These are phyloP conservation scores for Irpex lacteus DNA, from an alignment of 1,284 basidiomycete species.

Conservation along the genomic window DNA sequence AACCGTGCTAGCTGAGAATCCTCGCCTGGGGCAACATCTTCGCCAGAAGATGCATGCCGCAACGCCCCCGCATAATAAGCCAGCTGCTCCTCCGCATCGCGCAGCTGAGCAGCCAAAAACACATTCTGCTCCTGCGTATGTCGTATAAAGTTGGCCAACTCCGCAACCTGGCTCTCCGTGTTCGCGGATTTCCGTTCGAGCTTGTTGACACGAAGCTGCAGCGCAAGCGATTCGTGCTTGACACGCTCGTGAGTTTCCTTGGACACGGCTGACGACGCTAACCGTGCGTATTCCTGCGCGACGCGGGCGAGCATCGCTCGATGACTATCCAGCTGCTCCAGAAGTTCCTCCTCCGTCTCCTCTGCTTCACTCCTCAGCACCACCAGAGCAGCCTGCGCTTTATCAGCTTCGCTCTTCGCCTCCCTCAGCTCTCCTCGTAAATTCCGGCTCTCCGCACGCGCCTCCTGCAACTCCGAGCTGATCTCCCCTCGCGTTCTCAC, in stretches of 20 bases:
- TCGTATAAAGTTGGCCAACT: constrained; percentile 61
- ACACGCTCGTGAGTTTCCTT: constrained; percentile 37
- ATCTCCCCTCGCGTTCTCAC: constrained; percentile 41
- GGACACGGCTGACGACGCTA: constrained; percentile 50
- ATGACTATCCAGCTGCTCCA: constrained; percentile 49
- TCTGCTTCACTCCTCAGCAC: constrained; percentile 24
- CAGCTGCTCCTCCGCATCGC: constrained; percentile 40
- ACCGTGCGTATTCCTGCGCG: constrained; percentile 56
- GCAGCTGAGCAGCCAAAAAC: constrained; percentile 41
- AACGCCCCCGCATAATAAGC: constrained; percentile 27
- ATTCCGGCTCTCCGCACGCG: constrained; percentile 32
- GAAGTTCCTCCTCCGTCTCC: constrained; percentile 41
- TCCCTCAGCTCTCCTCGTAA: constrained; percentile 36
- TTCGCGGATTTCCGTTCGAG: constrained; percentile 68
- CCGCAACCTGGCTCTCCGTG: constrained; percentile 62
- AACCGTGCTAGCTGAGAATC: background rate
- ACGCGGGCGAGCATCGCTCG: constrained; percentile 42
- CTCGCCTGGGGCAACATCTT: background rate
- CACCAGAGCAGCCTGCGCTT: constrained; percentile 26
- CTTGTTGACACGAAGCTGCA: constrained; percentile 46
- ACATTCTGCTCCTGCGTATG: constrained; percentile 51
- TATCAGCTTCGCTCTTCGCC: constrained; percentile 33
- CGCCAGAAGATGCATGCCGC: no score
- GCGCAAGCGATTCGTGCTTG: constrained; percentile 37
- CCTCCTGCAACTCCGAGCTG: constrained; percentile 39